A percentile compares a stretch with the other conserved stretches of the same genome.
Evolutionary conservation across 1,284 basidiomycete genomes (phyloP).

Genomic region (Puccinia triticina): DNA sequence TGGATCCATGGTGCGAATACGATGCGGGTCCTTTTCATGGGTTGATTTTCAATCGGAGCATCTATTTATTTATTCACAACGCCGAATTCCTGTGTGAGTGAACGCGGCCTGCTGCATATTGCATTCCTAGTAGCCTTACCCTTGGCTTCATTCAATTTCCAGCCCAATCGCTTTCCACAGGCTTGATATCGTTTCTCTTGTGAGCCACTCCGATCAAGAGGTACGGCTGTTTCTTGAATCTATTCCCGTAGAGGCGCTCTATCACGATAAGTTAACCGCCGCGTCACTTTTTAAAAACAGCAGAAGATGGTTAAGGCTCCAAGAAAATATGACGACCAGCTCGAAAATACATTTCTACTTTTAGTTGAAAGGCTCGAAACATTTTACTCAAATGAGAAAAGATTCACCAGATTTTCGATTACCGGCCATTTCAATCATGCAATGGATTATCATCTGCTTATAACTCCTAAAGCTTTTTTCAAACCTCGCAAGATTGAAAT

Average conservation of each 20-base stretch:
- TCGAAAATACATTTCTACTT: background rate
- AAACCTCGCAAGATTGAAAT: conserved; percentile 7
- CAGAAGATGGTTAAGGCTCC: background rate
- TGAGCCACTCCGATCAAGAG: too few relatives aligned
- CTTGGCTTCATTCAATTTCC: too few relatives aligned
- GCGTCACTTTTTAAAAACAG: background rate
- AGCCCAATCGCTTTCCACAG: too few relatives aligned
- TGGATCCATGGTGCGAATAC: too few relatives aligned
- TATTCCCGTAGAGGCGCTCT: background rate
- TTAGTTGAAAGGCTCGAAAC: conserved; percentile 6
- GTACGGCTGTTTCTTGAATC: too few relatives aligned
- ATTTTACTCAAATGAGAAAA: background rate
- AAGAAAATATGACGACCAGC: background rate
- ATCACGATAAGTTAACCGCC: background rate
- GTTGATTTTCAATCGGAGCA: too few relatives aligned
- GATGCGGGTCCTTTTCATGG: too few relatives aligned
- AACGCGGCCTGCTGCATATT: too few relatives aligned
- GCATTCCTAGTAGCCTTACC: too few relatives aligned
- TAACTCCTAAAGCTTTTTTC: conserved; percentile 14
- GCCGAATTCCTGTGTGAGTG: too few relatives aligned
- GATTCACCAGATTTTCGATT: conserved; percentile 8
- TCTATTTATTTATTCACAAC: too few relatives aligned
- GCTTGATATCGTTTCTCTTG: too few relatives aligned
- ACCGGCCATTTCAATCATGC: conserved; percentile 17
- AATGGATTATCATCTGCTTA: background rate